Evolutionary conservation across 345 rosid genomes (phyloP), one percentile per base, ranked within the genome.

Genomic region (Erucastrum elatum): DNA sequence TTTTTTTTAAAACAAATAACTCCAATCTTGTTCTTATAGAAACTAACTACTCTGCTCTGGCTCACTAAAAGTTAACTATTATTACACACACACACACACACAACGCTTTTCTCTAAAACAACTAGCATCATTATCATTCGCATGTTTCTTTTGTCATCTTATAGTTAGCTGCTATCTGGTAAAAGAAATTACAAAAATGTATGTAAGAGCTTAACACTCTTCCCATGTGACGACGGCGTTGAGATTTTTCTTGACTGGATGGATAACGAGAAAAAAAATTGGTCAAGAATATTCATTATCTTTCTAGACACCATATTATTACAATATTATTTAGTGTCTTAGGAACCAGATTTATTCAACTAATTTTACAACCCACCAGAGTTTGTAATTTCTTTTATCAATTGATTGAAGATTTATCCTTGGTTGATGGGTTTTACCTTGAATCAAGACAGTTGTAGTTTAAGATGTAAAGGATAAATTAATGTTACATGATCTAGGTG

Each of bases 401-500:
- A 12, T 9, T 46, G 63, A 8, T 53, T 31, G 39, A 51, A 74
- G 1, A 31, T 74, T 31, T 49, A 12, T 33, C n/a, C 53, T 2
- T 46, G 60, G 44, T 10, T 59, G 15, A 16, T 74, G 31, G 12
- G 70, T 26, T 66, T 55, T 11, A 75, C 66, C 33, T 66, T 56
- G 66, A 39, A 75, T 75, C 59, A 58, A 39, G 8, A 56, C n/a
- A 58, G 17, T 53, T 39, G 6, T 29, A 39, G 73, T 7, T 67
- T 67, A 29, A 27, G 55, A 64, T 33, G 15, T 34, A 33, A 27
- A 26, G 4, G 1, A 39, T 10, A 39, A 49, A 53, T 16, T 16
- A 56, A 21, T 56, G 59, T 51, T n/a, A 77, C 70, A 70, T 77
- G 70, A 62, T 51, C 10, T 51, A 35, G n/a, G 56, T 69, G 8